Base-by-base conservation (phyloP, 306 rosid species). In the Pterocarpus santalinus region DNA sequence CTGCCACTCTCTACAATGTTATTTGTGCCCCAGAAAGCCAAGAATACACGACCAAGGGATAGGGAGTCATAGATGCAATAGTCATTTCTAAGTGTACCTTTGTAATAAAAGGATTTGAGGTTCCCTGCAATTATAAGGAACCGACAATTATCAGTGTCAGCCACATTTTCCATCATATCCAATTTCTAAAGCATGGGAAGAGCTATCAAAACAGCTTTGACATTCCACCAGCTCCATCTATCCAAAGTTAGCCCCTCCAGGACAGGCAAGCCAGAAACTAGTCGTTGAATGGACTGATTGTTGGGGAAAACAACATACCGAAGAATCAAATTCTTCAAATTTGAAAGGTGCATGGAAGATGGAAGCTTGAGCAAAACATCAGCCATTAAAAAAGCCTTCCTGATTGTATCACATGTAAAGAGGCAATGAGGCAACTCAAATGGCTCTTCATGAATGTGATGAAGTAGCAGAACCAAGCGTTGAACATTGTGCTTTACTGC, bases 261-360 rank as follows among this genome's bases (percentile, higher is more conserved):
- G 51, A 52, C 49, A 16, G 68, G 84, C 41, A 76, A 73, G 41
- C 84, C 79, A 51, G 68, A 80, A 52, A 80, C 65, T 28, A 80
- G 79, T 30, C 3, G 49, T 28, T 73, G 66, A 22, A 47, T 55
- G 32, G 79, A 73, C 17, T 14, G 6, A 5, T 38, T n/a, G 36
- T 43, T 17, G 0, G 56, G 57, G 12, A 80, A 80, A 15, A 1
- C 22, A 66, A 81, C 71, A 13, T 16, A 2, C n/a, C 11, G 8
- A 16, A 75, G 64, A 66, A 9, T 16, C 64, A 81, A 43, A 22
- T 7, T 16, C 65, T 74, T 82, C 38, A 82, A 65, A 46, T 44
- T 82, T 9, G 65, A 43, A 46, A 82, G 46, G 62, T 65, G 46
- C 7, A 75, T 58, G 5, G 65, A 49, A 35, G 58, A 58, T 5